A percentile compares a stretch with the other conserved stretches of the same genome.
These are phyloP conservation scores for Escovopsis sp. DNA, from an alignment of 2,329 filamentous ascomycete genomes.

Conservation along the genomic window DNA sequence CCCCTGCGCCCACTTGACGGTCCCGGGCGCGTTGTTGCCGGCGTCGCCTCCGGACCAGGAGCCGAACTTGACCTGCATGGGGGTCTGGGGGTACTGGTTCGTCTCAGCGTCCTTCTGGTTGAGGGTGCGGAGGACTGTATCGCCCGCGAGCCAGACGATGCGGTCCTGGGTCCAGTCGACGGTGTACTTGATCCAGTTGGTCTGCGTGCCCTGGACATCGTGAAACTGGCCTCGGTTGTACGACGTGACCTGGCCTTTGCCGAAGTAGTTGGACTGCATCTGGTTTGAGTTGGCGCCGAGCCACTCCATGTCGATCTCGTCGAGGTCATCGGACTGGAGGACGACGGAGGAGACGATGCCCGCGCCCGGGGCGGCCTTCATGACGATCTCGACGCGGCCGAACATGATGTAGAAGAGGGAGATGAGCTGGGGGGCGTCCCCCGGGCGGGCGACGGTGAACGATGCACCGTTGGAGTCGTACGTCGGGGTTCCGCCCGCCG, in stretches of 20 bases:
- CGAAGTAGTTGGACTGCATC: constrained; percentile 96
- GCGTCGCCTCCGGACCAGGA: constrained; percentile 85
- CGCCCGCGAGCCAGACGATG: constrained; percentile 78
- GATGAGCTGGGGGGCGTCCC: constrained; percentile 72
- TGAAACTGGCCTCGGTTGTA: constrained; percentile 84
- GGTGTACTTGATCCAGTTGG: constrained; percentile 68
- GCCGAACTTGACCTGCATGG: constrained; percentile 88
- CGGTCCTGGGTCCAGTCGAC: constrained; percentile 82
- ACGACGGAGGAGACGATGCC: constrained; percentile 92
- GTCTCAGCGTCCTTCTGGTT: constrained; percentile 51
- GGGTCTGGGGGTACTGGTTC: constrained; percentile 81
- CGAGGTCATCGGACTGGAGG: constrained; percentile 76
- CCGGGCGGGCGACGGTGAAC: constrained; percentile 64
- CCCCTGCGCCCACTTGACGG: constrained; percentile 80
- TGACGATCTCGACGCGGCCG: constrained; percentile 69
- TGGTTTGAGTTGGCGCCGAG: constrained; percentile 61
- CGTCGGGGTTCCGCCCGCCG: constrained; percentile 49
- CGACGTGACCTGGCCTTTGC: constrained; percentile 72
- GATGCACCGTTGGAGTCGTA: constrained; percentile 65
- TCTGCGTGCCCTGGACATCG: constrained; percentile 51
- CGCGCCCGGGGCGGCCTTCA: constrained; percentile 75
- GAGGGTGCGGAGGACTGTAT: constrained; percentile 61
- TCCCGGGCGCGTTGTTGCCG: constrained; percentile 56
- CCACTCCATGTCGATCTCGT: constrained; percentile 98
- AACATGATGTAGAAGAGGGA: constrained; percentile 99